A percentile compares a stretch with the other conserved stretches of the same genome.
These are phyloP conservation scores for Saksenaea vasiformis DNA, from an alignment of 371 early-diverging fungal species.

Conservation along the genomic window DNA sequence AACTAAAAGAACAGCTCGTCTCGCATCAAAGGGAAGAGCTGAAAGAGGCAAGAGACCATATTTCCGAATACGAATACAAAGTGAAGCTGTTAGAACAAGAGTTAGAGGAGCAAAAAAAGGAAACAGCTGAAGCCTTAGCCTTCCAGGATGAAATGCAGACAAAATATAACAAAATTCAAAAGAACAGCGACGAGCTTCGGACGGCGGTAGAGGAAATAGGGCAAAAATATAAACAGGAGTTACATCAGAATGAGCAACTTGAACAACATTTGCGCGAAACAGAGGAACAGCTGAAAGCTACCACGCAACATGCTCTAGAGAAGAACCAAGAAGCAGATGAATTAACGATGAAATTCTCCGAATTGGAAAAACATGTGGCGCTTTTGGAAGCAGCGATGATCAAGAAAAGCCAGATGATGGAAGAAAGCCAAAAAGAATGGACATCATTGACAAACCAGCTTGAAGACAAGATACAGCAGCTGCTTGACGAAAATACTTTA, in stretches of 20 bases:
- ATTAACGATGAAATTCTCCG: background rate
- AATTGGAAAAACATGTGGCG: background rate
- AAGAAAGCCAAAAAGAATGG: background rate
- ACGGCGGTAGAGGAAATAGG: background rate
- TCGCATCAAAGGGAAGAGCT: background rate
- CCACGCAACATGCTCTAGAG: background rate
- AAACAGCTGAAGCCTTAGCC: conserved; percentile 26
- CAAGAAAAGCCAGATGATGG: background rate
- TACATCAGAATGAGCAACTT: background rate
- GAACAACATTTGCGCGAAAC: background rate
- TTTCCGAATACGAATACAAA: background rate
- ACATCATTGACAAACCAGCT: background rate
- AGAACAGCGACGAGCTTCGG: background rate
- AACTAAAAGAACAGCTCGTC: background rate
- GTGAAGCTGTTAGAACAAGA: background rate
- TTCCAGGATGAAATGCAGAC: conserved; percentile 46
- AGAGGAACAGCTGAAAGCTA: background rate
- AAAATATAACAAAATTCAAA: background rate
- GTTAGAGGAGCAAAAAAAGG: background rate
- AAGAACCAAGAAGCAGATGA: background rate
- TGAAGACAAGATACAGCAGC: background rate
- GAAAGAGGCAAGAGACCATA: background rate
- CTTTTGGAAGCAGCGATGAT: background rate
- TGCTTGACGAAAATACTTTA: background rate
- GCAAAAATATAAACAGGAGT: background rate